phyloP scores from a whole-genome alignment of 768 basidiomycete genomes.

The Pleurotus ostreatus region DNA sequence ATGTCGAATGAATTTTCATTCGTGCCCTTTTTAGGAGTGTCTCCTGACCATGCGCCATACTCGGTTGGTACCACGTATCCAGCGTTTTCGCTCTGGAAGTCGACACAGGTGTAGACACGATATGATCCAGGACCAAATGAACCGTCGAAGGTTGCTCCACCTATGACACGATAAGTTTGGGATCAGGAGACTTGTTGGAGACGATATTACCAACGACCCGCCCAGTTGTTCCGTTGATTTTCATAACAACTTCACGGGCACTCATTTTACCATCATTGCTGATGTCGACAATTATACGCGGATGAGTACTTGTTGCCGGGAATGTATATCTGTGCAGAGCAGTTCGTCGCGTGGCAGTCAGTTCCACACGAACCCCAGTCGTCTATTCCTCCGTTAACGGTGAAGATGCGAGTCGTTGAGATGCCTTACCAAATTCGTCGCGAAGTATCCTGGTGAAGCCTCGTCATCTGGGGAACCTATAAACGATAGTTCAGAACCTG shows the following conservation, averaged over 20 bases:
- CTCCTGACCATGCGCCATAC: conserved; percentile 51
- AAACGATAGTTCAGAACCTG: neutral
- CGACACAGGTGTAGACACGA: conserved; percentile 53
- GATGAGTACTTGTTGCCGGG: conserved; percentile 39
- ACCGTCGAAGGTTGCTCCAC: neutral
- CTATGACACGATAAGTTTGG: neutral
- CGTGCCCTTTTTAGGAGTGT: conserved; percentile 42
- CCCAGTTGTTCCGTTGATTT: conserved; percentile 44
- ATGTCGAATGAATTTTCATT: conserved; percentile 14
- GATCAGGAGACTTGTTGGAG: neutral
- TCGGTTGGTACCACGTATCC: conserved; percentile 42
- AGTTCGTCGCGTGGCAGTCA: conserved; percentile 55
- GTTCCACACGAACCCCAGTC: conserved; percentile 51
- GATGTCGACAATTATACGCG: conserved; percentile 55
- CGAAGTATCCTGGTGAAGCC: conserved; percentile 64
- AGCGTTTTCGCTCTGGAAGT: conserved; percentile 52
- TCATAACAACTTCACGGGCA: conserved; percentile 41
- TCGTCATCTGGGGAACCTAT: conserved; percentile 55
- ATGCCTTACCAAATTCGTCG: conserved; percentile 42
- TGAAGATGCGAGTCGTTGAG: neutral
- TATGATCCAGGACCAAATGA: conserved; percentile 34
- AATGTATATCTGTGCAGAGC: conserved; percentile 60
- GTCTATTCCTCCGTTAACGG: conserved; percentile 27
- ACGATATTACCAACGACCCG: conserved; percentile 29
- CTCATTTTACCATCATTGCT: conserved; percentile 59